Conservation (phyloP, 768 basidiomycete genomes). For the Tricholoma bakamatsutake region DNA sequence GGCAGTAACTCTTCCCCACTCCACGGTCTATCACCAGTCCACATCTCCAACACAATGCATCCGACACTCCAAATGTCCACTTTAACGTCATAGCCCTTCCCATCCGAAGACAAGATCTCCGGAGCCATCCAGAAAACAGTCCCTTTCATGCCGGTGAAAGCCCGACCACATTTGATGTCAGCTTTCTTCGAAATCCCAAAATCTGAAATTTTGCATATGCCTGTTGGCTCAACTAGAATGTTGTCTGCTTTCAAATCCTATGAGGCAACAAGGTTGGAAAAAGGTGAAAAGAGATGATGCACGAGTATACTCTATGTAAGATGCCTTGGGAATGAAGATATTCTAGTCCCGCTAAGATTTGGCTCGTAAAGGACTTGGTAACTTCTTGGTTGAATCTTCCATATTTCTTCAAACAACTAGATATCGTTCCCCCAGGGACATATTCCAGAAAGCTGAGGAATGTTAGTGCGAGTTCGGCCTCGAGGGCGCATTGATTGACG, state of each 20-base stretch:
- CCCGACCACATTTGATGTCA: constrained; percentile 53
- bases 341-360: constrained; percentile 81
- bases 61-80: constrained; percentile 96
- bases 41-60: constrained; percentile 94
- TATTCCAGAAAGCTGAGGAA: constrained; percentile 83
- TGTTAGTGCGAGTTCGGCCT: background rate
- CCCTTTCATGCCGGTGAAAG: constrained; percentile 77
- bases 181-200: constrained; percentile 95
- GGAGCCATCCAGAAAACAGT: constrained; percentile 98
- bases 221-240: constrained; percentile 80
- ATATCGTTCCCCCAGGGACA: constrained; percentile 91
- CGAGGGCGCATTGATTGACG: constrained; percentile 19
- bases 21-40: constrained; percentile 90
- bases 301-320: constrained; percentile 63
- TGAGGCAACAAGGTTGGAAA: constrained; percentile 1
- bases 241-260: constrained; percentile 94
- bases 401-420: constrained; percentile 67
- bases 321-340: constrained; percentile 86
- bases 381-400: constrained; percentile 82
- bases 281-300: background rate
- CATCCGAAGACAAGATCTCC: constrained; percentile 60
- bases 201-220: constrained; percentile 91
- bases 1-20: constrained; percentile 61
- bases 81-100: constrained; percentile 84
- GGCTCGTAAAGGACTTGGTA: constrained; percentile 77